Evolutionary conservation across 2,329 filamentous ascomycete genomes (phyloP), one percentile per base, ranked within the genome.

Genomic region (Chrysoporthe deuterocubensis): DNA sequence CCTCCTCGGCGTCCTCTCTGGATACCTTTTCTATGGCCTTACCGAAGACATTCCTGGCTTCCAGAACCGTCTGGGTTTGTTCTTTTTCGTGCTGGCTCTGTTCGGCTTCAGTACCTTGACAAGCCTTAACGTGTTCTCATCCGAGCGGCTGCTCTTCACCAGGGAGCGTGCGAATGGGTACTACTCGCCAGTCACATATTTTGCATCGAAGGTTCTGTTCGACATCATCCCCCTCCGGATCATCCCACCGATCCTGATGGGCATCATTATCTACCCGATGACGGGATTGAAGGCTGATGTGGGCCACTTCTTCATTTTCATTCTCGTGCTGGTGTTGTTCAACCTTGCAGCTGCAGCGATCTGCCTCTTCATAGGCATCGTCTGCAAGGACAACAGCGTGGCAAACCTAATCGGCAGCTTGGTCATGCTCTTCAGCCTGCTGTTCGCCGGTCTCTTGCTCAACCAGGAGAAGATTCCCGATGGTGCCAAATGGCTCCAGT

Each of bases 31-130:
- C 82, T 99, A 98, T 74, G 96, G 95, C 2, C 84, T 99, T 60
- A 97, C 94, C 0, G 94, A 97, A 75, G 94, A 99, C 75, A 97
- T 99, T 73, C 91, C 93, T 70, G 96, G 96, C 44, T 99, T 99
- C 86, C 96, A 99, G 79, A 99, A 99, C 78, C 89, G 96, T 26
- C 89, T 99, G 5, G 96, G 96, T 71, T 87, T 99, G 16, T 99
- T 99, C 86, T 97, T 99, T 83, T 99, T 99, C 83, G 85, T 99
- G 44, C 86, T 99, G 1, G 94, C 96, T 0, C 86, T 99, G 2
- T 99, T 98, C 74, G 96, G 96, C 11, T 99, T 99, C 83, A 97
- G 93, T 79, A 97, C 95, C 0, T 84, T 99, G 50, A 98, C 96
- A 0, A 96, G 92, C 74, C 84, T 99, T 65, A 97, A 92, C 42